A percentile compares a stretch with the other conserved stretches of the same genome.
Evolutionary conservation across 2,329 filamentous ascomycete genomes (phyloP).

Genomic region (Trichoderma aggressivum): DNA sequence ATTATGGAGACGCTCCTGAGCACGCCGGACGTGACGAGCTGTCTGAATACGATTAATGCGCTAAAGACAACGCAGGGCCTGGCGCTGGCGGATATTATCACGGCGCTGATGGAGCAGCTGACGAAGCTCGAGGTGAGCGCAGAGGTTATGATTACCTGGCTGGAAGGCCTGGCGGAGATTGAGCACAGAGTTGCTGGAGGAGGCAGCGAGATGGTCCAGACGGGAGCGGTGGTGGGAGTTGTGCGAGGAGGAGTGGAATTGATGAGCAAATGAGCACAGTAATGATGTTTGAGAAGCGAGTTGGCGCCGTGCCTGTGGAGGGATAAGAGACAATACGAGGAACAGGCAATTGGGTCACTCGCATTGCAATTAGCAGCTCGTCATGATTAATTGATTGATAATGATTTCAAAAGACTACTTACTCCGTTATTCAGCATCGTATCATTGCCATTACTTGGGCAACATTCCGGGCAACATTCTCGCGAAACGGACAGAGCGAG

Average conservation of each 20-base stretch:
- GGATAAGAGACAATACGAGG: background rate
- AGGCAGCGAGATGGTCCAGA: constrained; percentile 83
- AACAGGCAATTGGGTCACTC: background rate
- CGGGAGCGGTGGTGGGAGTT: constrained; percentile 86
- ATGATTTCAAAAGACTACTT: background rate
- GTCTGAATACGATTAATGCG: constrained; percentile 80
- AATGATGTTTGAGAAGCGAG: background rate
- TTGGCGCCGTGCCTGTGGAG: background rate
- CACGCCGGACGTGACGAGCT: constrained; percentile 84
- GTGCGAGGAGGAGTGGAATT: constrained; percentile 83
- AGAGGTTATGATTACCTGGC: constrained; percentile 85
- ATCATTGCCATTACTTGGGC: background rate
- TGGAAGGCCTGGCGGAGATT: constrained; percentile 86
- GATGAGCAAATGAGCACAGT: constrained; percentile 33
- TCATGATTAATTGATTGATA: background rate
- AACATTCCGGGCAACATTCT: background rate
- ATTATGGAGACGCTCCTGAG: constrained; percentile 81
- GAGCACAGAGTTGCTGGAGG: constrained; percentile 89
- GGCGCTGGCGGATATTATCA: constrained; percentile 90
- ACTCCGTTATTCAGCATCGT: background rate
- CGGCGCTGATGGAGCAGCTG: constrained; percentile 78
- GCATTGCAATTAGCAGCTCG: background rate
- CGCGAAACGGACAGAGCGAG: background rate
- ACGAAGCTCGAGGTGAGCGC: constrained; percentile 77
- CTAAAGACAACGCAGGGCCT: constrained; percentile 83